These are phyloP conservation scores for Suaeda aralocaspica DNA, from an alignment of 148 eudicot species.

Conservation along the genomic window DNA sequence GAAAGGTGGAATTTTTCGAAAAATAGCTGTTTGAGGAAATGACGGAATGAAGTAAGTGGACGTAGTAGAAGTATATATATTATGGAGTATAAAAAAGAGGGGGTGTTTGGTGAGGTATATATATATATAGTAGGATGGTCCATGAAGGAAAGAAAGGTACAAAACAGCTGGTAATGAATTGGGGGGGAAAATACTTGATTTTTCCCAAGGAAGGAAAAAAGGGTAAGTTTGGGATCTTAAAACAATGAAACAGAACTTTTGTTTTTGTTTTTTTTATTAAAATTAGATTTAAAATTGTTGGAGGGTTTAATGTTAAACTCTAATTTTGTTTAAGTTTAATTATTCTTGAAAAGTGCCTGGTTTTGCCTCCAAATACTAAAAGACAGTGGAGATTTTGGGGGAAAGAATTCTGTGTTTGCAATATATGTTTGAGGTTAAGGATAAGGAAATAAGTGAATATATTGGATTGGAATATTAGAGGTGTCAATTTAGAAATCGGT, in stretches of 20 bases:
- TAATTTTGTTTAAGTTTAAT: background rate
- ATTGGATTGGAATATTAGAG: background rate
- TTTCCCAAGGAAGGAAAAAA: conserved; percentile 17
- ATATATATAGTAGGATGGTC: conserved; percentile 25
- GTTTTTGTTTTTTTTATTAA: background rate
- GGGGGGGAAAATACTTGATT: conserved; percentile 17
- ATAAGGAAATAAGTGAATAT: background rate
- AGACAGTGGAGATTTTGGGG: background rate
- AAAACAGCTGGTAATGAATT: conserved; percentile 32
- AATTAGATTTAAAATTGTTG: background rate
- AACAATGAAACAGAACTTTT: conserved; percentile 3
- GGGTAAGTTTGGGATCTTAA: conserved; percentile 7
- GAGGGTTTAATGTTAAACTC: background rate
- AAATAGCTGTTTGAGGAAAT: conserved; percentile 27
- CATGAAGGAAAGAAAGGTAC: conserved; percentile 16
- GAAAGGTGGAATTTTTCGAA: background rate
- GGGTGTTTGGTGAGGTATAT: conserved; percentile 17
- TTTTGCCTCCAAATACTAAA: background rate
- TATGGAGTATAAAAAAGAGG: background rate
- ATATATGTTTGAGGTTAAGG: background rate
- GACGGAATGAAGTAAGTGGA: background rate
- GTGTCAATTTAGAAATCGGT: conserved; percentile 1
- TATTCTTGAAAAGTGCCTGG: background rate
- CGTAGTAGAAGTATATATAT: background rate
- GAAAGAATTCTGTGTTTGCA: background rate